Percentiles rank a stretch among this genome's conserved stretches.
Conservation (phyloP, 768 basidiomycete genomes). For the Tephrocybe sp. region DNA sequence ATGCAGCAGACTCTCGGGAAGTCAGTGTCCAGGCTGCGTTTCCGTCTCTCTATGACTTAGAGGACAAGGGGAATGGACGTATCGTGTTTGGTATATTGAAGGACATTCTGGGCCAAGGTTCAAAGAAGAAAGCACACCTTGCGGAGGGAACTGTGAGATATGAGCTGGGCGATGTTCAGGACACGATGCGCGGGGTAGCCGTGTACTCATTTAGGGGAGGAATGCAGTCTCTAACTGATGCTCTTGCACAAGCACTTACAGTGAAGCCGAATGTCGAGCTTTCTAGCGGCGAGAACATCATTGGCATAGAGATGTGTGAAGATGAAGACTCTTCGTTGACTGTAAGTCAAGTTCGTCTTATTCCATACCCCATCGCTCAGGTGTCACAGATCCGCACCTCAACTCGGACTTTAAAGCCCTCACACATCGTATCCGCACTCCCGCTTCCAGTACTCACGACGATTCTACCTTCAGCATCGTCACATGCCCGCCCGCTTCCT, state of each 20-base stretch:
- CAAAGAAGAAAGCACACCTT: constrained; percentile 12
- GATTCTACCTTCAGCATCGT: constrained; percentile 35
- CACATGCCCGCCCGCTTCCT: constrained; percentile 39
- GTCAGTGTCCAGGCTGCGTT: constrained; percentile 81
- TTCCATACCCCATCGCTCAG: not conserved
- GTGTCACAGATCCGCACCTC: constrained; percentile 5
- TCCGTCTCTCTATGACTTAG: constrained; percentile 69
- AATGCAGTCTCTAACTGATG: constrained; percentile 61
- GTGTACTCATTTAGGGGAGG: constrained; percentile 85
- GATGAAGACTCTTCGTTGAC: constrained; percentile 37
- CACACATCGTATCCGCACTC: constrained; percentile 78
- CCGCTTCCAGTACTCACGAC: constrained; percentile 55
- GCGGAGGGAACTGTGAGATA: constrained; percentile 29
- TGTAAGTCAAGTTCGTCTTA: constrained; percentile 32
- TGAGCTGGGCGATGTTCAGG: constrained; percentile 47
- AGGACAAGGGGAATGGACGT: constrained; percentile 67
- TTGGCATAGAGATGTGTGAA: constrained; percentile 31
- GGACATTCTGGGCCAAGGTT: constrained; percentile 14
- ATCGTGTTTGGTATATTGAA: constrained; percentile 60
- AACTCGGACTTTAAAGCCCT: constrained; percentile 33
- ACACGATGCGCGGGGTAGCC: constrained; percentile 57
- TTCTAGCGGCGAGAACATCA: constrained; percentile 39
- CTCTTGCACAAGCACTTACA: constrained; percentile 49
- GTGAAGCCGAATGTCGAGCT: constrained; percentile 59
- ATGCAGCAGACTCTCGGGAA: constrained; percentile 78